A percentile compares a stretch with the other conserved stretches of the same genome.
These are phyloP conservation scores for Clarireedia monteithiana DNA, from an alignment of 2,329 filamentous ascomycete genomes.

Conservation along the genomic window DNA sequence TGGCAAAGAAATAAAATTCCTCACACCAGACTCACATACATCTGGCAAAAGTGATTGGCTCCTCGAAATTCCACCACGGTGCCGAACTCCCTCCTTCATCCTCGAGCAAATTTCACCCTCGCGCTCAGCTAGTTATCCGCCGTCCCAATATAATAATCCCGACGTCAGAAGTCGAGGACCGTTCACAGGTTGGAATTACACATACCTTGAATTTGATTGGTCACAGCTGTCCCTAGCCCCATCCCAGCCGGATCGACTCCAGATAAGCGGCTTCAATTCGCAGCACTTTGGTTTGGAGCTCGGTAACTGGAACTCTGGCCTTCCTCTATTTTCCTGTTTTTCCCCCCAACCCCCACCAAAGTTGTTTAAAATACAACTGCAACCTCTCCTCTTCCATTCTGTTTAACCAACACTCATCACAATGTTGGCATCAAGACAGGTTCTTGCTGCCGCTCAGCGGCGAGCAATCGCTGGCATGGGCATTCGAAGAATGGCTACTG, in stretches of 20 bases:
- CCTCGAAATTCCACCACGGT: too few relatives aligned
- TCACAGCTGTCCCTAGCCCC: background rate
- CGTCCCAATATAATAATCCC: background rate
- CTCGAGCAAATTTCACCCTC: too few relatives aligned
- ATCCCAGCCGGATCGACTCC: background rate
- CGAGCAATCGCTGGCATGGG: constrained; percentile 53
- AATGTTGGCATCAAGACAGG: constrained; percentile 67
- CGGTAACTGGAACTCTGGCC: background rate
- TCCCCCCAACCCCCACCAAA: constrained; percentile 1
- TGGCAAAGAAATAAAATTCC: background rate
- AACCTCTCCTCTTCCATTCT: constrained; percentile 16
- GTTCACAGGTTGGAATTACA: background rate
- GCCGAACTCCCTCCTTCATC: too few relatives aligned
- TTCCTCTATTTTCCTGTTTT: constrained; percentile 6
- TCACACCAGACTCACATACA: too few relatives aligned
- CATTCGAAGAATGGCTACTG: constrained; percentile 72
- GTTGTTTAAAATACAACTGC: background rate
- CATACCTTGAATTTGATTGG: background rate
- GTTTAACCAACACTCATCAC: constrained; percentile 29
- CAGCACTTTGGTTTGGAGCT: background rate
- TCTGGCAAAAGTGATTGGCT: too few relatives aligned
- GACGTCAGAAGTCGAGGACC: too few relatives aligned
- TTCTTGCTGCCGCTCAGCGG: constrained; percentile 58
- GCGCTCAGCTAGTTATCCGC: background rate
- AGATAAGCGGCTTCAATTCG: background rate